phyloP scores from a whole-genome alignment of 305 asterid species.

The Fraxinus angustifolia region DNA sequence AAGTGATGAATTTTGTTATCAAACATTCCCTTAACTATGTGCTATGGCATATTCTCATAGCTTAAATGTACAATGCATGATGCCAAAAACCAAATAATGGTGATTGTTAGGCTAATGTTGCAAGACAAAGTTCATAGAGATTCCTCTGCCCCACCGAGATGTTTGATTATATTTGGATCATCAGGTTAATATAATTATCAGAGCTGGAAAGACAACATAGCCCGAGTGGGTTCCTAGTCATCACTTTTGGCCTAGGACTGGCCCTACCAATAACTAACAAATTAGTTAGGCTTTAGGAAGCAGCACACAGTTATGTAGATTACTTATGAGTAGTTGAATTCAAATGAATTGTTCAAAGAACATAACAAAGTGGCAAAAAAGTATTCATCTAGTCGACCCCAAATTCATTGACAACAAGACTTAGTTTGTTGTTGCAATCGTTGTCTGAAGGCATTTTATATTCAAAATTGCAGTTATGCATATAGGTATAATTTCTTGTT shows the following conservation, averaged over 20 bases:
- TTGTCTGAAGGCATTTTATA: neutral
- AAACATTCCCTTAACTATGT: neutral
- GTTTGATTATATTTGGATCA: conserved; percentile 34
- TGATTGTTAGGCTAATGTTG: conserved; percentile 12
- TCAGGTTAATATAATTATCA: conserved; percentile 26
- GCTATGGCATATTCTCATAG: conserved; percentile 16
- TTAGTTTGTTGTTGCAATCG: neutral
- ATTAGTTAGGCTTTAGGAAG: conserved; percentile 20
- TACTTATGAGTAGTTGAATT: neutral
- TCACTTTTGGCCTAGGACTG: conserved; percentile 11
- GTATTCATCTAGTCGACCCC: neutral
- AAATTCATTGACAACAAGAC: neutral
- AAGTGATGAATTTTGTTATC: neutral
- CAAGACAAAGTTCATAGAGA: conserved; percentile 26
- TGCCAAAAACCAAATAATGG: conserved; percentile 17
- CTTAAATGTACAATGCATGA: conserved; percentile 23
- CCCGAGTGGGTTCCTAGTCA: conserved; percentile 33
- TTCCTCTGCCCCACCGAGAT: conserved; percentile 43
- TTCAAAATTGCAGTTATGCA: neutral
- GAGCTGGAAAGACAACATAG: conserved; percentile 29
- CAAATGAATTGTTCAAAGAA: neutral
- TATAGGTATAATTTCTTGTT: neutral
- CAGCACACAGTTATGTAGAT: neutral
- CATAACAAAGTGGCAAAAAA: neutral
- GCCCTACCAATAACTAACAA: conserved; percentile 25